phyloP scores from a whole-genome alignment of 2,329 filamentous ascomycete genomes.

The Ceratocystis cubensis region DNA sequence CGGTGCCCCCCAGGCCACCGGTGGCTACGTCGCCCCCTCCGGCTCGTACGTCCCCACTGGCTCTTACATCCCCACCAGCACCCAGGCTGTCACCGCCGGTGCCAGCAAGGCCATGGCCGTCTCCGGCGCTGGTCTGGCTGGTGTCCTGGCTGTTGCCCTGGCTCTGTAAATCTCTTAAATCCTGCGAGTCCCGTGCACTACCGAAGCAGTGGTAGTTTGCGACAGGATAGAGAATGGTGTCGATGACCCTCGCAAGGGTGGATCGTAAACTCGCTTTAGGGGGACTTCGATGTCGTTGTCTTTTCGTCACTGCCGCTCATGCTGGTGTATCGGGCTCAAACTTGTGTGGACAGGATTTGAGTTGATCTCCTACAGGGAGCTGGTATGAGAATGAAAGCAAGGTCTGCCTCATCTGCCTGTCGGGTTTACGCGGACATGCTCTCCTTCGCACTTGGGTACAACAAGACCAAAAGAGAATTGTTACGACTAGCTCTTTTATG shows the following conservation, averaged over 20 bases:
- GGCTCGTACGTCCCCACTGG: constrained; percentile 25
- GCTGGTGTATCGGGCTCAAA: background rate
- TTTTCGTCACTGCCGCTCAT: background rate
- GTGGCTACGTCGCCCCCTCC: constrained; percentile 29
- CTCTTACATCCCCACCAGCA: constrained; percentile 36
- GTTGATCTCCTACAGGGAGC: constrained; percentile 1
- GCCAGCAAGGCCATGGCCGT: constrained; percentile 44
- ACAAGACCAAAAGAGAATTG: constrained; percentile 18
- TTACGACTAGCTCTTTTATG: constrained; percentile 11
- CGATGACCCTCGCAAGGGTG: background rate
- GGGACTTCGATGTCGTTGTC: background rate
- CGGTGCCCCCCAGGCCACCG: constrained; percentile 25
- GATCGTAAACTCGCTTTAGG: background rate
- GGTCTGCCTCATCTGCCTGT: constrained; percentile 5
- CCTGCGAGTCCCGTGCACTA: background rate
- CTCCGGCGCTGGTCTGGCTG: constrained; percentile 47
- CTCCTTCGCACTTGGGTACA: constrained; percentile 15
- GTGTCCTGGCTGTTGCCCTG: constrained; percentile 40
- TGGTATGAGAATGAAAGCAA: constrained; percentile 7
- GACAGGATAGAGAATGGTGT: background rate
- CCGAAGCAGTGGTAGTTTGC: background rate
- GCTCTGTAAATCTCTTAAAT: constrained; percentile 42
- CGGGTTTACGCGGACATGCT: background rate
- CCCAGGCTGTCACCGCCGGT: constrained; percentile 36
- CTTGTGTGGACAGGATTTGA: constrained; percentile 14